phyloP scores from a whole-genome alignment of 2,329 filamentous ascomycete genomes.

The Alternaria tenuissima region DNA sequence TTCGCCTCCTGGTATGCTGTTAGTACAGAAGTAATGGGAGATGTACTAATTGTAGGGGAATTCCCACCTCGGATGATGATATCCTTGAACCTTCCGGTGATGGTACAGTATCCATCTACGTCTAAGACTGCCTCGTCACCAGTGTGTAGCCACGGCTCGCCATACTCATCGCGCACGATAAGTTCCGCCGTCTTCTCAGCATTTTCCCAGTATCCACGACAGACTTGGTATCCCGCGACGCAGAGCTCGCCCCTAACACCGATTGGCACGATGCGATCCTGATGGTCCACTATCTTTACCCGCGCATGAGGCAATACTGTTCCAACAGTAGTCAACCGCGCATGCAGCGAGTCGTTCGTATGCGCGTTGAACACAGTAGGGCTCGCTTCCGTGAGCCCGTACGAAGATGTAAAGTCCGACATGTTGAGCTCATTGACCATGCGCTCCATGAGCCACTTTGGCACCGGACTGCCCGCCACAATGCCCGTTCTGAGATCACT shows the following conservation, averaged over 20 bases:
- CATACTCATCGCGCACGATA: conserved; percentile 71
- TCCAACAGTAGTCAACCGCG: conserved; percentile 75
- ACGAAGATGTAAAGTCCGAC: conserved; percentile 68
- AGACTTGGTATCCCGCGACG: conserved; percentile 79
- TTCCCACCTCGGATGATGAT: conserved; percentile 73
- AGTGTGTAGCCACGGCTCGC: conserved; percentile 51
- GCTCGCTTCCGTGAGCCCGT: conserved; percentile 76
- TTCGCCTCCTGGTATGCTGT: conserved; percentile 39
- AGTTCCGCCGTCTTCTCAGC: conserved; percentile 77
- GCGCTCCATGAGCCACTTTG: conserved; percentile 75
- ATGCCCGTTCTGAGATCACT: conserved; percentile 73
- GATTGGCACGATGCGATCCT: conserved; percentile 71
- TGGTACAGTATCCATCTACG: conserved; percentile 67
- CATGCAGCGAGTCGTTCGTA: conserved; percentile 73
- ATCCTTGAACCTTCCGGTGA: conserved; percentile 80
- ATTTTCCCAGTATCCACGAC: conserved; percentile 71
- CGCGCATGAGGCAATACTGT: conserved; percentile 75
- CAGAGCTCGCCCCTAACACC: conserved; percentile 77
- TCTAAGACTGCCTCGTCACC: conserved; percentile 52
- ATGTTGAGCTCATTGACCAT: conserved; percentile 77
- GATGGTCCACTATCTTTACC: conserved; percentile 78
- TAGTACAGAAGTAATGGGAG: neutral
- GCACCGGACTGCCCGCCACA: conserved; percentile 80
- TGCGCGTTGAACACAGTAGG: conserved; percentile 84
- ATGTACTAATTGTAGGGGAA: neutral